These are phyloP conservation scores for Aspergillus saccharolyticus DNA, from an alignment of 495 filamentous ascomycete species.

Conservation along the genomic window DNA sequence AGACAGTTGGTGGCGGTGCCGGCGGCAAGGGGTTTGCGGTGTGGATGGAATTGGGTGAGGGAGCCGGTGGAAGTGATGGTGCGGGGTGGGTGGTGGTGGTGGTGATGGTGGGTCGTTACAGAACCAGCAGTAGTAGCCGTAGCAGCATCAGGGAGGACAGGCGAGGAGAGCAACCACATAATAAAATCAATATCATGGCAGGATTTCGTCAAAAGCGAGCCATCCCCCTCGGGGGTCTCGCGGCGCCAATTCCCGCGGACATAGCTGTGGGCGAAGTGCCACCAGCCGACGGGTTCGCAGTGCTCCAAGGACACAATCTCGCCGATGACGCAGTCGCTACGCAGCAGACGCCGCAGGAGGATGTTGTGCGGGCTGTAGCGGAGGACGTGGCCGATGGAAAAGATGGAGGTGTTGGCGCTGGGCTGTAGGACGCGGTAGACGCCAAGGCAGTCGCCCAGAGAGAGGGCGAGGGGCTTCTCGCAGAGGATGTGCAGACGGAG, in stretches of 20 bases:
- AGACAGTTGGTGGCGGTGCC: conserved; percentile 83
- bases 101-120: neutral
- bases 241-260: conserved; percentile 94
- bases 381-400: conserved; percentile 77
- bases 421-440: conserved; percentile 58
- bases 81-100: conserved; percentile 59
- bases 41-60: conserved; percentile 60
- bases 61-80: conserved; percentile 64
- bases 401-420: conserved; percentile 34
- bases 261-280: conserved; percentile 93
- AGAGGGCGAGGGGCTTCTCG: conserved; percentile 89
- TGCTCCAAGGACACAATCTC: conserved; percentile 83
- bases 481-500: conserved; percentile 80
- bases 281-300: conserved; percentile 91
- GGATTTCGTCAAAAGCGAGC: conserved; percentile 79
- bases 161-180: conserved; percentile 64
- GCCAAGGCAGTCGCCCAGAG: conserved; percentile 64
- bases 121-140: neutral
- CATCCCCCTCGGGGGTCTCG: conserved; percentile 48
- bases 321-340: conserved; percentile 66
- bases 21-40: conserved; percentile 68
- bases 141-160: conserved; percentile 19
- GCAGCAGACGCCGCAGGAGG: conserved; percentile 68
- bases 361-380: conserved; percentile 91
- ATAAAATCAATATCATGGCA: conserved; percentile 92